Base-by-base conservation (phyloP, 192 early-diverging fungal genomes). In the Kickxella alabastrina region DNA sequence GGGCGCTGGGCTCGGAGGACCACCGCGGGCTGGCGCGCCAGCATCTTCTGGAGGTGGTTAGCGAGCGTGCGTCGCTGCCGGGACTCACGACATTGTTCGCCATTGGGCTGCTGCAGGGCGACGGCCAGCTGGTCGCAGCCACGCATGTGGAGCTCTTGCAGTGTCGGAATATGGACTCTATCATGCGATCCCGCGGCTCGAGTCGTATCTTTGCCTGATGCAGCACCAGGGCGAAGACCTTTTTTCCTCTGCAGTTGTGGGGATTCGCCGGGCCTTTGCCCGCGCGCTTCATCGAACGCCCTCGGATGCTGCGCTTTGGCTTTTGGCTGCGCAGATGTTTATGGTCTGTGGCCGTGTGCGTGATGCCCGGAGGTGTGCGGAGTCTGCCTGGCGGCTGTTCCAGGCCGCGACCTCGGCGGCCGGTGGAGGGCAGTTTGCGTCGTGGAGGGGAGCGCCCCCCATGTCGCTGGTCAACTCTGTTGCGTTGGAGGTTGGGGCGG, bases 1-100 rank as follows among this genome's bases (percentile, higher is more conserved):
- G 91, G 87, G 91, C 91, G 2, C 65, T 97, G 25, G 91, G 90
- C 25, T 83, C 82, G 5, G 77, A 79, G 23, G 85, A 89, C 50
- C 90, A 95, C 52, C 65, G 84, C 13, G 73, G 62, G 5, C 68
- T 92, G 27, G 92, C 90, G 24, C 88, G 89, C 57, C 80, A 91
- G 29, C 81, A 93, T 53, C 67, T 96, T 43, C 75, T 94, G 2
- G 59, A 70, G 12, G 63, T 52, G 27, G 54, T 61, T 37, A 23
- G n/a, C 37, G 54, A 55, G 15, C 51, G n/a, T 3, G 43, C 28
- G 14, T 27, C 27, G 45, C 27, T 59, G 7, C 46, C 59, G 1
- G 58, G 62, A 2, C 63, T 79, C 18, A 27, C 60, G 1, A 48
- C 71, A 10, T 60, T 79, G 44, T 70, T 72, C 38, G 78, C 73